Percentiles rank a stretch among this genome's conserved stretches.
Conservation (phyloP, 2,329 filamentous ascomycete species). For the Pseudogymnoascus sp. region DNA sequence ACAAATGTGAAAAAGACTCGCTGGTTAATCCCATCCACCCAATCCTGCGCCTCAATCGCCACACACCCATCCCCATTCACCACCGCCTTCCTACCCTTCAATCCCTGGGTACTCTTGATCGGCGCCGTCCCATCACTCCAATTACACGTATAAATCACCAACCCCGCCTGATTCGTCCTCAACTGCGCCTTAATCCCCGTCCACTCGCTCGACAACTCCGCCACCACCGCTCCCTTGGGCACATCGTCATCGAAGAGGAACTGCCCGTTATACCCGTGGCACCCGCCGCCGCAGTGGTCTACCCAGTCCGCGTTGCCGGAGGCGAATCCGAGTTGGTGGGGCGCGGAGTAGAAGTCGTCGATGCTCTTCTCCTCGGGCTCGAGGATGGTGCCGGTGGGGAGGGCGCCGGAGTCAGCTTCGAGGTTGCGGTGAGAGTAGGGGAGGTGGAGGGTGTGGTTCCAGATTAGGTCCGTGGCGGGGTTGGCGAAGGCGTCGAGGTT, state of each 20-base stretch:
- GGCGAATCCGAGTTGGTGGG: slow-evolving; percentile 56
- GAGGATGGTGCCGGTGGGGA: slow-evolving; percentile 57
- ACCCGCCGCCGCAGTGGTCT: slow-evolving; percentile 57
- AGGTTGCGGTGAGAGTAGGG: slow-evolving; percentile 54
- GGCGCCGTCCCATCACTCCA: slow-evolving; percentile 43
- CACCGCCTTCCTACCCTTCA: slow-evolving; percentile 31
- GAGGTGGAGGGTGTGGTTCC: slow-evolving; percentile 55
- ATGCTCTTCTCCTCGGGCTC: slow-evolving; percentile 58
- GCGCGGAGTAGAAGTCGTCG: slow-evolving; percentile 57
- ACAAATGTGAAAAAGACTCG: background rate
- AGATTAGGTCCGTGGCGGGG: slow-evolving; percentile 44
- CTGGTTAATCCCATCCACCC: slow-evolving; percentile 69
- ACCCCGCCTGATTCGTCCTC: slow-evolving; percentile 59
- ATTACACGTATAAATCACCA: slow-evolving; percentile 64
- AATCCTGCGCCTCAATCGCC: slow-evolving; percentile 70
- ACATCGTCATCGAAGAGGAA: slow-evolving; percentile 37
- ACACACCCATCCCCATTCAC: slow-evolving; percentile 59
- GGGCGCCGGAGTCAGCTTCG: slow-evolving; percentile 45
- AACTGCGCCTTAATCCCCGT: slow-evolving; percentile 65
- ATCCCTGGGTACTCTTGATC: slow-evolving; percentile 53
- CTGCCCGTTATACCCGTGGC: slow-evolving; percentile 65
- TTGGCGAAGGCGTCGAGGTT: slow-evolving; percentile 59
- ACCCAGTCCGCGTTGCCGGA: slow-evolving; percentile 45
- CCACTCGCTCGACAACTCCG: slow-evolving; percentile 51
- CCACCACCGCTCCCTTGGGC: slow-evolving; percentile 34